Base-by-base conservation (phyloP, 2,329 filamentous ascomycete species). In the Moelleriella libera region DNA sequence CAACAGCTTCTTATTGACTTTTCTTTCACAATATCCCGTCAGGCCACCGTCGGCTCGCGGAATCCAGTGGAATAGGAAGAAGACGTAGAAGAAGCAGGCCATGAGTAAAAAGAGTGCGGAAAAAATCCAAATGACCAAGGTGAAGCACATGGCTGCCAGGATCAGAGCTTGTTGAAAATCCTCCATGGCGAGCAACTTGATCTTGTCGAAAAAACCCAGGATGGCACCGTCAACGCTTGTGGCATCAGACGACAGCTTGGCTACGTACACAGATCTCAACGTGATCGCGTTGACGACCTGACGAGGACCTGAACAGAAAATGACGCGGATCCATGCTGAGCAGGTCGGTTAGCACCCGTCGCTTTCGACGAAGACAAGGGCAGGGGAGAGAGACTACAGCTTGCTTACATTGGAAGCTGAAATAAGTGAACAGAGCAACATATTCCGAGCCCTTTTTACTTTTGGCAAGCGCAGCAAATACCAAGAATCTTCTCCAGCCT, bases 21-120 rank as follows among this genome's bases (percentile, higher is more conserved):
- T 97, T 43, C 88, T 83, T 51, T 86, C 83, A 62, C 92, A 97
- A 67, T 94, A 98, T 30, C 82, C 81, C 5, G 80, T 79, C 31
- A 98, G 72, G 6, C 85, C 82, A 5, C 88, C 87, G 58, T 96
- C 88, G 9, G 79, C 72, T 37, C 76, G 76, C 1, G 89, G 88
- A 51, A 98, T 90, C 66, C 90, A 92, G 64, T 92, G 85, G 77
- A 85, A 95, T 5, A 98, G 74, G 63, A 95, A 98, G 57, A 87
- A 78, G 39, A 95, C 64, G 65, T 94, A 97, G 50, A 94, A 80
- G 1, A 94, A 57, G 28, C 81, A 69, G 0, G 86, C 88, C 8
- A 85, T 60, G n/a, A 90, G 68, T 45, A 97, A 72, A 42, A 77
- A 81, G 2, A 97, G 60, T 5, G 85, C 76, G 0, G 85, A 84